Evolutionary conservation across 2,329 filamentous ascomycete genomes (phyloP).

Genomic region (Madurella fahalii): DNA sequence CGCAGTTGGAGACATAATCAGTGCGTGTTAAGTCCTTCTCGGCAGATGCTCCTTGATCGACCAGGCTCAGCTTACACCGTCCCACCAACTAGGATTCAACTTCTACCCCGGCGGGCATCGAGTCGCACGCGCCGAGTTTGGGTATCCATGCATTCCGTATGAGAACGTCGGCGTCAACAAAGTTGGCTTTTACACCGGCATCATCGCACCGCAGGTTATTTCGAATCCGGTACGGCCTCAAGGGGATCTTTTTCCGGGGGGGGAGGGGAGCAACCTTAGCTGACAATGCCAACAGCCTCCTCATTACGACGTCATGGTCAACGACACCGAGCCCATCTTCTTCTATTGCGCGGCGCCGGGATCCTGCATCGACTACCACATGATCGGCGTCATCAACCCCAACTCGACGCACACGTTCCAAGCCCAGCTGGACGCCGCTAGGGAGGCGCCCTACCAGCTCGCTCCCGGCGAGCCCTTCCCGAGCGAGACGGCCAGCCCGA

Average conservation of each 20-base stretch:
- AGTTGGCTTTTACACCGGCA: constrained; percentile 52
- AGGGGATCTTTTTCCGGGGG: no score
- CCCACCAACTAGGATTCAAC: constrained; percentile 42
- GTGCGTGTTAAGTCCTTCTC: constrained; percentile 28
- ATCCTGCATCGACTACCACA: constrained; percentile 61
- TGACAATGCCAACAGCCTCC: constrained; percentile 36
- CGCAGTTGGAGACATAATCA: constrained; percentile 45
- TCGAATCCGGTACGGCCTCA: constrained; percentile 38
- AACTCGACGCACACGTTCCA: constrained; percentile 47
- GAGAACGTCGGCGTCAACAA: constrained; percentile 47
- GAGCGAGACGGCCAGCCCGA: constrained; percentile 35
- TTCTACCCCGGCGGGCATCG: constrained; percentile 63
- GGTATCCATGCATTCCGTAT: constrained; percentile 60
- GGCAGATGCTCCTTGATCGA: background rate
- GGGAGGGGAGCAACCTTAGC: background rate
- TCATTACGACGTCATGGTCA: constrained; percentile 44
- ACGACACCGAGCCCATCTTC: constrained; percentile 61
- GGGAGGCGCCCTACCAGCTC: constrained; percentile 48
- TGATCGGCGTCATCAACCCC: constrained; percentile 75
- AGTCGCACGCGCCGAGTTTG: constrained; percentile 57
- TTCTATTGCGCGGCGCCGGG: constrained; percentile 66
- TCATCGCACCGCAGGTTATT: constrained; percentile 42
- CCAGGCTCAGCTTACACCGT: constrained; percentile 10
- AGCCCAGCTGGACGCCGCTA: constrained; percentile 44
- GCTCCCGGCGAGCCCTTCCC: constrained; percentile 54